These are phyloP conservation scores for Allodekkera sacchari DNA, from an alignment of 805 yeast species.

Conservation along the genomic window DNA sequence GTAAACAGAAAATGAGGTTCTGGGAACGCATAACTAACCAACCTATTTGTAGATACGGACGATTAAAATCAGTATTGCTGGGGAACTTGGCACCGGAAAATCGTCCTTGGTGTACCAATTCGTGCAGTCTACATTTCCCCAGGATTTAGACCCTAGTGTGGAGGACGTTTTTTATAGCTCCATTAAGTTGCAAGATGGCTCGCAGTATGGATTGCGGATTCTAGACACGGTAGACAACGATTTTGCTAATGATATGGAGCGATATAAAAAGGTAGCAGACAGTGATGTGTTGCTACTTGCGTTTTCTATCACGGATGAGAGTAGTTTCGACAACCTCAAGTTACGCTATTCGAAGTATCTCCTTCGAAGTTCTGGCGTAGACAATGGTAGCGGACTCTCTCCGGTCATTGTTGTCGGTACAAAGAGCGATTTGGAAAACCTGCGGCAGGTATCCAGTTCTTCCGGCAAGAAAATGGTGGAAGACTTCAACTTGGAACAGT, in stretches of 20 bases:
- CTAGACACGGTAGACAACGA: constrained; percentile 90
- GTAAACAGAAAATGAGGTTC: too few relatives aligned
- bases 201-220: constrained; percentile 33
- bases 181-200: constrained; percentile 25
- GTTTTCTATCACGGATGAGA: constrained; percentile 36
- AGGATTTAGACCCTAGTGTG: constrained; percentile 16
- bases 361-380: constrained; percentile 2
- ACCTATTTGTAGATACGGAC: constrained; percentile 1
- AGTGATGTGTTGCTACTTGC: constrained; percentile 46
- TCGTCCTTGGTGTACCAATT: constrained; percentile 20
- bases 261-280: constrained; percentile 9
- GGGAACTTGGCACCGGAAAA: constrained; percentile 26
- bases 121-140: constrained; percentile 14
- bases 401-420: constrained; percentile 57
- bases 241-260: constrained; percentile 26
- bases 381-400: constrained; percentile 5
- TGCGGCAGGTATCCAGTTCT: constrained; percentile 60
- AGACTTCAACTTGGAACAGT: constrained; percentile 24
- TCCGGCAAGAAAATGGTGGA: constrained; percentile 16
- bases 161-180: constrained; percentile 21
- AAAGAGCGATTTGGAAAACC: constrained; percentile 66
- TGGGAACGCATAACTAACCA: too few relatives aligned
- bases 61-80: constrained; percentile 22
- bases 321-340: constrained; percentile 7
- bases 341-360: constrained; percentile 5